Percentiles rank a stretch among this genome's conserved stretches.
phyloP scores from a whole-genome alignment of 2,329 filamentous ascomycete species.

The Fusarium acutatum region DNA sequence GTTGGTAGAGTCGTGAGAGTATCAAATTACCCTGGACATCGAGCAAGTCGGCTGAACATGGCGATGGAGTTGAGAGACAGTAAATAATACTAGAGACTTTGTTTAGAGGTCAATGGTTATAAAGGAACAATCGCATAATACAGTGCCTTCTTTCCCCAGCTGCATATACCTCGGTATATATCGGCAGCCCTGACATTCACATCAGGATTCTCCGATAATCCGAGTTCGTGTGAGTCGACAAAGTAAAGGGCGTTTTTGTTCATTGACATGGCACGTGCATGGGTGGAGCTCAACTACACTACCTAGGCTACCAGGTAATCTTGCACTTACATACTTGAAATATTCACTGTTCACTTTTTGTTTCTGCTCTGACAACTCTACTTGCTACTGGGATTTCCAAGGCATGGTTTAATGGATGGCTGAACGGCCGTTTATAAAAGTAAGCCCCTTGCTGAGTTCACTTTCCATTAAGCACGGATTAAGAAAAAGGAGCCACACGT shows the following conservation, averaged over 20 bases:
- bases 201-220: conserved; percentile 19
- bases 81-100: background rate
- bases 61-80: background rate
- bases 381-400: background rate
- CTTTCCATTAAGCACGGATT: background rate
- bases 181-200: conserved; percentile 32
- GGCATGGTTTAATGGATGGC: background rate
- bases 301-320: background rate
- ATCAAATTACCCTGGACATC: conserved; percentile 24
- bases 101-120: background rate
- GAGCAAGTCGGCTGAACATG: conserved; percentile 36
- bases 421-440: background rate
- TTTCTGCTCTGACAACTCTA: background rate
- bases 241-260: conserved; percentile 21
- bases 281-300: background rate
- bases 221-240: conserved; percentile 9
- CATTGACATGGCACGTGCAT: background rate
- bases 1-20: background rate
- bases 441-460: background rate
- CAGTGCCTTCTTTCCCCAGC: background rate
- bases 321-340: background rate
- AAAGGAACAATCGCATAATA: background rate
- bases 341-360: background rate
- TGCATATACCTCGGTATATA: conserved; percentile 20
- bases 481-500: background rate